Base-by-base conservation (phyloP, 2,329 filamentous ascomycete genomes). In the Alternaria gaisen region DNA sequence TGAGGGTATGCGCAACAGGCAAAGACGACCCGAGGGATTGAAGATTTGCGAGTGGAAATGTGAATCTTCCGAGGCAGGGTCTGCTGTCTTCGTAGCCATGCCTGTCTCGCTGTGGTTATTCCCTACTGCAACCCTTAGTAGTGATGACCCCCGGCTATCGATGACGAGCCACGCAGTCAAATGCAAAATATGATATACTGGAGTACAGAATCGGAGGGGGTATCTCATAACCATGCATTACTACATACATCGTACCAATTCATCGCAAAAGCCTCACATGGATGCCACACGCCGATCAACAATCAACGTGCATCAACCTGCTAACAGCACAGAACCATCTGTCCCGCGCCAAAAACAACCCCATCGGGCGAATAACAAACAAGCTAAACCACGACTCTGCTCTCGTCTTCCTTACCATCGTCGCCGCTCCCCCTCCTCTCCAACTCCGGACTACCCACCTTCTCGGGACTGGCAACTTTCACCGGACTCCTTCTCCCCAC, bases 221-320 rank as follows among this genome's bases (percentile, higher is more conserved):
- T 56, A 60, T 60, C 52, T 56, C 53, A 56, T 60, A 56, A 60
- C 44, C 24, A 56, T 60, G 53, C 46, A 56, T 60, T 60, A 56
- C 53, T 56, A 56, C 57, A 18, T 51, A 55, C 36, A 46, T 51
- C 57, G 30, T 42, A 12, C 50, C 46, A 47, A 42, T 56, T 38
- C 46, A 60, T 56, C 44, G 10, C 48, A 32, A 22, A 28, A 46
- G 50, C 44, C 44, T 30, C 16, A 59, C 26, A 55, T 41, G 11
- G 46, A 53, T 26, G 34, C n/a, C 28, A 16, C 42, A 26, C 36
- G 4, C 48, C 42, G 22, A 34, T 40, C 26, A 34, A 48, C 53
- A 50, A 44, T 22, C 32, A 24, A n/a, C 28, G n/a, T 38, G 16
- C 24, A 26, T 22, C 44, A 38, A 40, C 38, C 38, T 16, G 46